These are phyloP conservation scores for Fusarium pininemorale DNA, from an alignment of 2,329 filamentous ascomycete genomes.

Conservation along the genomic window DNA sequence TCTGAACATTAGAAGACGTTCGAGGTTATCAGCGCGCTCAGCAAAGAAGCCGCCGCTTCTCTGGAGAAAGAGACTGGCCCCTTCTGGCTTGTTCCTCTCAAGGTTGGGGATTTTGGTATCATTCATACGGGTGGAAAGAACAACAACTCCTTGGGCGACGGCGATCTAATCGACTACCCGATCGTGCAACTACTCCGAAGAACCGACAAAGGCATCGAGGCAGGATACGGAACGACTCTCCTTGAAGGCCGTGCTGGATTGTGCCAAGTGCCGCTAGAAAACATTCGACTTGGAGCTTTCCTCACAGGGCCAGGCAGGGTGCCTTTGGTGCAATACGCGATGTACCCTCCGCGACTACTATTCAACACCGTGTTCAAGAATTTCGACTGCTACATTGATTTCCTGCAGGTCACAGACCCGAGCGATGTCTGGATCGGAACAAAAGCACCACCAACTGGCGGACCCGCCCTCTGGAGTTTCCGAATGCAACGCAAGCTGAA, in stretches of 20 bases:
- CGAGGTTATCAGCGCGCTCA: not conserved
- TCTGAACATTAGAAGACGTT: not conserved
- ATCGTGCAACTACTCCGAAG: not conserved
- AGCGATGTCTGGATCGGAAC: not conserved
- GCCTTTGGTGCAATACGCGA: not conserved
- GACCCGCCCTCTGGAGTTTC: not conserved
- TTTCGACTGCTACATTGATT: not conserved
- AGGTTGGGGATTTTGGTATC: not conserved
- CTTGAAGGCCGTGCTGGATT: not conserved
- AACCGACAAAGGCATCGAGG: not conserved
- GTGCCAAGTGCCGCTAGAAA: not conserved
- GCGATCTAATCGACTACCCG: not conserved
- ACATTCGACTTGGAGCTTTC: not conserved
- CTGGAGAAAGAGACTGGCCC: not conserved
- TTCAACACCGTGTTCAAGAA: not conserved
- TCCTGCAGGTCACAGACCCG: accelerated
- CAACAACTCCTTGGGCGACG: not conserved
- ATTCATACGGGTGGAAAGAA: not conserved
- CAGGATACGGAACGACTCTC: not conserved
- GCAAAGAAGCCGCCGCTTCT: not conserved
- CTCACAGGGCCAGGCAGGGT: not conserved
- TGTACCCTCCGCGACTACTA: not conserved
- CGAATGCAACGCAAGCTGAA: not conserved
- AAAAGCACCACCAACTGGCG: not conserved
- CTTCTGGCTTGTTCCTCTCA: not conserved